Percentiles rank a stretch among this genome's conserved stretches.
phyloP scores from a whole-genome alignment of 2,329 filamentous ascomycete genomes.

The Phialophora expanda region DNA sequence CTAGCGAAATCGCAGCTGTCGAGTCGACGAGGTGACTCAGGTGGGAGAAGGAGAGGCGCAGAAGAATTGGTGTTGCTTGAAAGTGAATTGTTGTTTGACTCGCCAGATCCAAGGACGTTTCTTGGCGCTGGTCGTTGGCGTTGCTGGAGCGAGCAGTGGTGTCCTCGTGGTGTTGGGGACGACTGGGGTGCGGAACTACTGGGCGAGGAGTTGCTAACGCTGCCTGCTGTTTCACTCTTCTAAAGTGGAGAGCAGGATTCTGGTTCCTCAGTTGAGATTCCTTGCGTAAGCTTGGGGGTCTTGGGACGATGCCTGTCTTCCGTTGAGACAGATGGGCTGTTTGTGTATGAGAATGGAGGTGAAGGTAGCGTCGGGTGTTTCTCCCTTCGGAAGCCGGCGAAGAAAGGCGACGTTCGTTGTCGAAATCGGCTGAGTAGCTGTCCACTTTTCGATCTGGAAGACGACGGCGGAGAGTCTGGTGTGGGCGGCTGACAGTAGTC shows the following conservation, averaged over 20 bases:
- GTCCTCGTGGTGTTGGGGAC: slow-evolving; percentile 7
- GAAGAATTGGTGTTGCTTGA: neutral
- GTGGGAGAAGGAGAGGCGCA: slow-evolving; percentile 15
- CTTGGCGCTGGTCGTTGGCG: slow-evolving; percentile 11
- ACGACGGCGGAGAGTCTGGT: slow-evolving; percentile 3
- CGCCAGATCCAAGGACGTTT: slow-evolving; percentile 22
- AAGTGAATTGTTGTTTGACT: slow-evolving; percentile 11
- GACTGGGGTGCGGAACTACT: neutral
- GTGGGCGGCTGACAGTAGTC: neutral
- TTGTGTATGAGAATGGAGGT: neutral
- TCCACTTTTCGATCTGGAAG: slow-evolving; percentile 15
- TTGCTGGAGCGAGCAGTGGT: neutral
- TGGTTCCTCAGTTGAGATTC: neutral
- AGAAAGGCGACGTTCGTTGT: slow-evolving; percentile 21
- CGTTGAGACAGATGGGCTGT: slow-evolving; percentile 3
- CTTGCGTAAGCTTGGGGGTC: neutral
- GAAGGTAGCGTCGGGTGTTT: slow-evolving; percentile 1
- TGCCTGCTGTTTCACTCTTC: slow-evolving; percentile 2
- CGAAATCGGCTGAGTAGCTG: neutral
- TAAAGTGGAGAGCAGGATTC: slow-evolving; percentile 9
- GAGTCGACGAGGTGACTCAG: slow-evolving; percentile 20
- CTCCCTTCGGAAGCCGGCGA: slow-evolving; percentile 17
- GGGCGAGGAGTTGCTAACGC: neutral
- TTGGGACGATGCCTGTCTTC: neutral
- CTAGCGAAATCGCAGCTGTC: neutral